Percentiles rank a stretch among this genome's conserved stretches.
Conservation (phyloP, 2,329 filamentous ascomycete genomes). For the Diaporthe humulicola region DNA sequence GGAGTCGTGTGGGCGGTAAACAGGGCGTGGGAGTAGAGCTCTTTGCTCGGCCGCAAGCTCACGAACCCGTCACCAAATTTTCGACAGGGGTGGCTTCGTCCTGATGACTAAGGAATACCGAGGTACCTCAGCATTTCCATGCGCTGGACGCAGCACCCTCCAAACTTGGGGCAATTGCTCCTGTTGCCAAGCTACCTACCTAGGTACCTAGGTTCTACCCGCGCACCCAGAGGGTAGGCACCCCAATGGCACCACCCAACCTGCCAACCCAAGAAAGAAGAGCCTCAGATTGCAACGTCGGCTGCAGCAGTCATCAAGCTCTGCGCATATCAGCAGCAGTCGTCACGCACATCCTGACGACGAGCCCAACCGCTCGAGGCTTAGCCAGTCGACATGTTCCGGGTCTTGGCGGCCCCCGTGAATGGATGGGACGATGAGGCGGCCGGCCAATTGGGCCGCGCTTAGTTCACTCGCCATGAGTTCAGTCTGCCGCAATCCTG, state of each 20-base stretch:
- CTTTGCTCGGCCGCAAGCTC: slow-evolving; percentile 37
- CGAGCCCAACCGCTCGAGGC: background rate
- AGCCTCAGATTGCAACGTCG: slow-evolving; percentile 25
- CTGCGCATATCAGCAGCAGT: background rate
- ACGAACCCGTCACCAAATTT: slow-evolving; percentile 38
- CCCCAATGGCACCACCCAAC: background rate
- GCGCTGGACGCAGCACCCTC: background rate
- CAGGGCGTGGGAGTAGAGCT: slow-evolving; percentile 21
- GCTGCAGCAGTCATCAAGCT: background rate
- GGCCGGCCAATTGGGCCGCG: slow-evolving; percentile 40
- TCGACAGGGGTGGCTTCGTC: slow-evolving; percentile 33
- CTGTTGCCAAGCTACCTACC: background rate
- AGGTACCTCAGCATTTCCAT: background rate
- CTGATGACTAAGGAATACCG: slow-evolving; percentile 34
- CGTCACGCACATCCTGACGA: background rate
- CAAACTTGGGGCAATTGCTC: background rate
- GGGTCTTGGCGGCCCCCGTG: background rate
- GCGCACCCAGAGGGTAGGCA: slow-evolving; percentile 14
- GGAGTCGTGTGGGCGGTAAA: slow-evolving; percentile 9
- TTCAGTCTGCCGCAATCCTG: slow-evolving; percentile 60
- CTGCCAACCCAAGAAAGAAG: background rate
- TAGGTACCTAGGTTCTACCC: slow-evolving; percentile 21
- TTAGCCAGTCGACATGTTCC: slow-evolving; percentile 24
- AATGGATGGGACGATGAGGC: slow-evolving; percentile 7
- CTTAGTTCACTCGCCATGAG: slow-evolving; percentile 48